Evolutionary conservation across 202 grass and related monocot species (phyloP).

Genomic region (Zizania palustris): DNA sequence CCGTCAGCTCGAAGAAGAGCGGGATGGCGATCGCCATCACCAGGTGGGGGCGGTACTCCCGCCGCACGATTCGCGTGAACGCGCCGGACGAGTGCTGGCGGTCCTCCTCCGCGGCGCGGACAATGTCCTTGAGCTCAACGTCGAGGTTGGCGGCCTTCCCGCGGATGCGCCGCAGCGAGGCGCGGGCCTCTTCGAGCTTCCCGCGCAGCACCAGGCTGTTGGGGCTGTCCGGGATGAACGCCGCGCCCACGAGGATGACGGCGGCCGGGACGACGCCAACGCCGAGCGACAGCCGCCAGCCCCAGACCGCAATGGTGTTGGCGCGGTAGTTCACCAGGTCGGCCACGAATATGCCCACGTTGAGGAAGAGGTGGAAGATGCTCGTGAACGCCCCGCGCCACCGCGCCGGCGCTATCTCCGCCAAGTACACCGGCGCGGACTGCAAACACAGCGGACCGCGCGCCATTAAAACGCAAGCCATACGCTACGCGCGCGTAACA

Average conservation of each 20-base stretch:
- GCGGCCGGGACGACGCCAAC: constrained; percentile 41
- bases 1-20: constrained; percentile 55
- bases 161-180: constrained; percentile 47
- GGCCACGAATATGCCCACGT: constrained; percentile 49
- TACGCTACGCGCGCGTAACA: no score
- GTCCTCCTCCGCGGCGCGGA: constrained; percentile 23
- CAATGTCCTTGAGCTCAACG: constrained; percentile 52
- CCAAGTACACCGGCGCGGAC: constrained; percentile 57
- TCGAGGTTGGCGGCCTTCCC: constrained; percentile 42
- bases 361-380: constrained; percentile 61
- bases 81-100: constrained; percentile 34
- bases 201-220: constrained; percentile 61
- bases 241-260: constrained; percentile 42
- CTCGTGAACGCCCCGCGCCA: constrained; percentile 58
- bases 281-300: constrained; percentile 69
- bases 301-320: constrained; percentile 40
- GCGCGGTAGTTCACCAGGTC: constrained; percentile 61
- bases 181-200: constrained; percentile 41
- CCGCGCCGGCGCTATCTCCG: constrained; percentile 51
- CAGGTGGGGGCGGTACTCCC: constrained; percentile 55
- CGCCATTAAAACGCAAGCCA: no score
- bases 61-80: constrained; percentile 36
- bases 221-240: constrained; percentile 52
- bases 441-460: background rate
- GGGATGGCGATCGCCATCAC: constrained; percentile 55